Evolutionary conservation across 2,329 filamentous ascomycete genomes (phyloP).

Genomic region (Curvularia spicifera): DNA sequence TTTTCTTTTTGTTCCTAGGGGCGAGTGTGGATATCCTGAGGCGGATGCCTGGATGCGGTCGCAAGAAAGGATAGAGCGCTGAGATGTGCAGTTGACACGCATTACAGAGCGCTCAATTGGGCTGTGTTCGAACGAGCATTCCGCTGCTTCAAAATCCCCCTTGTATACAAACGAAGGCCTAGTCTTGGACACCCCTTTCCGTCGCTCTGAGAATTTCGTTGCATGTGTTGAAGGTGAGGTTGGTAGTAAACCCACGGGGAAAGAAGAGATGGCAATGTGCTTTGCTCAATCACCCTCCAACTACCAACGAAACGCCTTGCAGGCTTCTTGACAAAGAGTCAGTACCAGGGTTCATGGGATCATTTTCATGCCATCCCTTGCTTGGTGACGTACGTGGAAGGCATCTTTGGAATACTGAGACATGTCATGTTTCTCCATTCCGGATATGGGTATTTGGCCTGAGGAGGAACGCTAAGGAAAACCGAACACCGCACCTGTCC

Average conservation of each 20-base stretch:
- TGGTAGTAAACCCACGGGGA: not conserved
- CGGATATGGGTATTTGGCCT: not conserved
- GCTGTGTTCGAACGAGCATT: not conserved
- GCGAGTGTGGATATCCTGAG: not conserved
- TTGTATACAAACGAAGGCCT: not conserved
- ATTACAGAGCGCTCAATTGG: not conserved
- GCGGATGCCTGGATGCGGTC: not conserved
- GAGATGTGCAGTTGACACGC: not conserved
- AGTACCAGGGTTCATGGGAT: slow-evolving; percentile 7
- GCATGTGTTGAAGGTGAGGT: not conserved
- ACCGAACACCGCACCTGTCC: not conserved
- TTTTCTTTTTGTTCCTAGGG: not conserved
- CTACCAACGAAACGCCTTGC: not conserved
- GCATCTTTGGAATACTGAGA: slow-evolving; percentile 23
- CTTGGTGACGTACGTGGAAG: slow-evolving; percentile 8
- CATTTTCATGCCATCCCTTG: slow-evolving; percentile 12
- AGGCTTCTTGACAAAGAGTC: slow-evolving; percentile 6
- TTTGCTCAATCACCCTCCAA: not conserved
- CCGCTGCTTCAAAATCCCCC: not conserved
- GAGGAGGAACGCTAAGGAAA: not conserved
- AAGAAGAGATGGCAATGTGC: not conserved
- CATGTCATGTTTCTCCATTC: not conserved
- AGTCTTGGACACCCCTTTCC: not conserved
- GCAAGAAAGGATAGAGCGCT: not conserved
- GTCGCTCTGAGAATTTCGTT: not conserved